Evolutionary conservation across 2,329 filamentous ascomycete genomes (phyloP), one percentile per base, ranked within the genome.

Genomic region (Hypoxylon sp.): DNA sequence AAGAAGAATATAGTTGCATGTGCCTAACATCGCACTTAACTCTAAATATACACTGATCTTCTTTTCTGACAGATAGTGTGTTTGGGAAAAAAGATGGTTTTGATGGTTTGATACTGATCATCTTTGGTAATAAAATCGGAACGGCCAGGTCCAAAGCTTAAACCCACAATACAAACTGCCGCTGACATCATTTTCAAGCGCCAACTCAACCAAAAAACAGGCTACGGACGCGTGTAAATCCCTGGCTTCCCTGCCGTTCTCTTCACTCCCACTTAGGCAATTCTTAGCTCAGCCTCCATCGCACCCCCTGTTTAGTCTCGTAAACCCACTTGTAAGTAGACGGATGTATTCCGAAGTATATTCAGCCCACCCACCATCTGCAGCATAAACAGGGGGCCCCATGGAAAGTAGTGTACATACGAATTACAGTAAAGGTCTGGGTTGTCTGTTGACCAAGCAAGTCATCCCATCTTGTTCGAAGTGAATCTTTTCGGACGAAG

Each of bases 61-160:
- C n/a, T n/a, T n/a, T n/a, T n/a, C n/a, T n/a, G n/a, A n/a, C n/a
- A n/a, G n/a, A n/a, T n/a, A n/a, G n/a, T n/a, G n/a, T n/a, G n/a
- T n/a, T n/a, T n/a, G n/a, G n/a, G n/a, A n/a, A n/a, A n/a, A n/a
- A n/a, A n/a, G n/a, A n/a, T n/a, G n/a, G n/a, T n/a, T n/a, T n/a
- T n/a, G n/a, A 30, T 47, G 41, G 21, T 51, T 57, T 55, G 38
- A 58, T 58, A 38, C 23, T 27, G 55, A 55, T 58, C 55, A 51
- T 31, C 55, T 47, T 36, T 23, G 11, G 17, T 45, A 15, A 19
- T 49, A 51, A 55, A 48, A 58, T 48, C 34, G 34, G 42, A 27
- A 34, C 27, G 48, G 19, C 23, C 23, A 25, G 20, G 20, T 23
- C 36, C 30, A 20, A 27, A 44, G 35, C 13, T 41, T n/a, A 9